phyloP scores from a whole-genome alignment of 2,329 filamentous ascomycete genomes.

The Xylariaceae sp. region DNA sequence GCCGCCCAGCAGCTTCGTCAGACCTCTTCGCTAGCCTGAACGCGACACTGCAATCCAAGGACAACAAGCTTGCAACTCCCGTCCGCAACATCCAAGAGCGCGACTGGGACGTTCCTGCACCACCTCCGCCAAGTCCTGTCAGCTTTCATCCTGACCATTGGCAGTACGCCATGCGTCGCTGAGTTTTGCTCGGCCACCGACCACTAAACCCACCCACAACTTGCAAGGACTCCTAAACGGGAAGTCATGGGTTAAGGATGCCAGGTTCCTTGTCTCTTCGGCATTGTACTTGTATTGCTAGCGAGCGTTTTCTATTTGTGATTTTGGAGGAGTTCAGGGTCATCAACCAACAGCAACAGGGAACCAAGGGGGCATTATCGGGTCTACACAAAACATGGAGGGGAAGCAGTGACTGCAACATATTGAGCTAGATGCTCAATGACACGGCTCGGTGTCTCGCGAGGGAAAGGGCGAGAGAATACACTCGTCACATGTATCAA shows the following conservation, averaged over 20 bases:
- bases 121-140: slow-evolving; percentile 61
- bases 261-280: slow-evolving; percentile 12
- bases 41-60: slow-evolving; percentile 45
- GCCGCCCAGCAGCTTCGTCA: slow-evolving; percentile 41
- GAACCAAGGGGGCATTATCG: slow-evolving; percentile 22
- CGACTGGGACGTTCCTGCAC: slow-evolving; percentile 62
- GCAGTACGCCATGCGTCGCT: slow-evolving; percentile 38
- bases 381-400: slow-evolving; percentile 29
- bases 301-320: slow-evolving; percentile 13
- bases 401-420: slow-evolving; percentile 17
- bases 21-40: slow-evolving; percentile 52
- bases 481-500: slow-evolving; percentile 15
- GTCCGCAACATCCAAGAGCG: slow-evolving; percentile 51
- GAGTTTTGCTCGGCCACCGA: slow-evolving; percentile 15
- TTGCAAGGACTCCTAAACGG: neutral
- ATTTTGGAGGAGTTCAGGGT: slow-evolving; percentile 24
- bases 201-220: too few species aligned
- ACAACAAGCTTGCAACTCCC: slow-evolving; percentile 40
- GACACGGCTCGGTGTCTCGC: too few species aligned
- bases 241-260: slow-evolving; percentile 4
- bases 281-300: slow-evolving; percentile 25
- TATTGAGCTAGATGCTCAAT: slow-evolving; percentile 17
- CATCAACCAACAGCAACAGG: slow-evolving; percentile 21
- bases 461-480: too few species aligned
- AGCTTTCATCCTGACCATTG: slow-evolving; percentile 57